These are phyloP conservation scores for Theobroma cacao DNA, from an alignment of 345 rosid genomes.

Conservation along the genomic window DNA sequence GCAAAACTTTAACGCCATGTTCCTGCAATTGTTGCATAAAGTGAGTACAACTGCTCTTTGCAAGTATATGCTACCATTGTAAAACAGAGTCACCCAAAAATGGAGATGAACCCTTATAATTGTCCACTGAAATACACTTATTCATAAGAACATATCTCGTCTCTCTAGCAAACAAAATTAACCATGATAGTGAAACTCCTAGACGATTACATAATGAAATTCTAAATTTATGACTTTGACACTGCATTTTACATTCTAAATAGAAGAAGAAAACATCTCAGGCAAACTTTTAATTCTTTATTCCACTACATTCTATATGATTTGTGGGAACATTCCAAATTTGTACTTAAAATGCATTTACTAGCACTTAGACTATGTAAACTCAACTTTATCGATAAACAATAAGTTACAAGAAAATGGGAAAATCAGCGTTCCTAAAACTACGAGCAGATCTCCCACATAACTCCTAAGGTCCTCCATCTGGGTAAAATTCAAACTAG, in stretches of 20 bases:
- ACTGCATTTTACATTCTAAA: slow-evolving; percentile 7
- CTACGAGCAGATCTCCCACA: slow-evolving; percentile 43
- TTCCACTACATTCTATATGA: slow-evolving; percentile 7
- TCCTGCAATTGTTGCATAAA: neutral
- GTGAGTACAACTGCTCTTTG: neutral
- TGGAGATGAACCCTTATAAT: neutral
- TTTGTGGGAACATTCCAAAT: slow-evolving; percentile 6
- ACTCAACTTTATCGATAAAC: slow-evolving; percentile 10
- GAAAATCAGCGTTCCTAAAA: slow-evolving; percentile 19
- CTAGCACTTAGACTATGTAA: neutral
- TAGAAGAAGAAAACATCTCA: slow-evolving; percentile 3
- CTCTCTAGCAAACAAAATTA: neutral
- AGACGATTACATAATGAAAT: neutral
- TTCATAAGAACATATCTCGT: neutral
- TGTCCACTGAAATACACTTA: neutral
- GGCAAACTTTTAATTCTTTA: neutral
- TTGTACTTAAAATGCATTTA: slow-evolving; percentile 11
- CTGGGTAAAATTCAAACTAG: slow-evolving; percentile 3
- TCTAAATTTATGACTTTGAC: neutral
- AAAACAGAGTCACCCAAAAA: neutral
- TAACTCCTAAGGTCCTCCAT: neutral
- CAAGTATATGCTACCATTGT: neutral
- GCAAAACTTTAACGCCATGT: neutral
- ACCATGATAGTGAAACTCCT: neutral
- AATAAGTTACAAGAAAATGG: slow-evolving; percentile 7